Conservation (phyloP, 1,139 yeast genomes). For the Geotrichum fermentans region DNA sequence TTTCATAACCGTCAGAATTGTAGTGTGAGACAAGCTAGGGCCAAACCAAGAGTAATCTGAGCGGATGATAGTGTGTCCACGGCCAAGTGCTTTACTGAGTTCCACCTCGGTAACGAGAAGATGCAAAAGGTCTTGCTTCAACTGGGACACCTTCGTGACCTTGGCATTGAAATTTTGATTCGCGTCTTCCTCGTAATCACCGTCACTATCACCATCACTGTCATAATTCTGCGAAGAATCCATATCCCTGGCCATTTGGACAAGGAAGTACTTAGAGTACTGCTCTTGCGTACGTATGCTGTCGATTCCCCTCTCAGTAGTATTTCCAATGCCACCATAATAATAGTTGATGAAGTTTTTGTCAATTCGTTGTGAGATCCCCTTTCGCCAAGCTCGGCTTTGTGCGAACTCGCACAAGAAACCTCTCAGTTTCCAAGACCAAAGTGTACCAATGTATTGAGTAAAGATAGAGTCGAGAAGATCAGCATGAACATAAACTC, state of each 20-base stretch:
- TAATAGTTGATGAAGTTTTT: slow-evolving; percentile 9
- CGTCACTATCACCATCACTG: slow-evolving; percentile 8
- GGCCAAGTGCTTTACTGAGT: slow-evolving; percentile 17
- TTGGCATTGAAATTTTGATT: not conserved
- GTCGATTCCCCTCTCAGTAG: slow-evolving; percentile 11
- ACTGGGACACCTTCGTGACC: not conserved
- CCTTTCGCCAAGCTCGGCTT: slow-evolving; percentile 1
- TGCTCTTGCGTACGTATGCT: slow-evolving; percentile 2
- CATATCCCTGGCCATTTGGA: slow-evolving; percentile 3
- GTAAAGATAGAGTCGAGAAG: slow-evolving; percentile 22
- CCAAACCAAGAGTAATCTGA: slow-evolving; percentile 26
- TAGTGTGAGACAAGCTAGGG: slow-evolving; percentile 21
- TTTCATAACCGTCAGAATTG: slow-evolving; percentile 21
- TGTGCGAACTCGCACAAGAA: slow-evolving; percentile 2
- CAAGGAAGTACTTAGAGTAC: slow-evolving; percentile 5
- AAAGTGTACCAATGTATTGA: slow-evolving; percentile 20
- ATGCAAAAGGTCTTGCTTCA: slow-evolving; percentile 18
- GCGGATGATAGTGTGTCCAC: slow-evolving; percentile 22
- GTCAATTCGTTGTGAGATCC: not conserved
- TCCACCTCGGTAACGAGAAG: slow-evolving; percentile 19
- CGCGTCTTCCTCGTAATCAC: slow-evolving; percentile 1
- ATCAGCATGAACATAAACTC: slow-evolving; percentile 23
- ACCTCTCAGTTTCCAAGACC: slow-evolving; percentile 10
- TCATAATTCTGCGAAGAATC: not conserved
- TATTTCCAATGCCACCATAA: slow-evolving; percentile 1